Evolutionary conservation across 1,284 basidiomycete genomes (phyloP).

Genomic region (Neonothopanus nambi): DNA sequence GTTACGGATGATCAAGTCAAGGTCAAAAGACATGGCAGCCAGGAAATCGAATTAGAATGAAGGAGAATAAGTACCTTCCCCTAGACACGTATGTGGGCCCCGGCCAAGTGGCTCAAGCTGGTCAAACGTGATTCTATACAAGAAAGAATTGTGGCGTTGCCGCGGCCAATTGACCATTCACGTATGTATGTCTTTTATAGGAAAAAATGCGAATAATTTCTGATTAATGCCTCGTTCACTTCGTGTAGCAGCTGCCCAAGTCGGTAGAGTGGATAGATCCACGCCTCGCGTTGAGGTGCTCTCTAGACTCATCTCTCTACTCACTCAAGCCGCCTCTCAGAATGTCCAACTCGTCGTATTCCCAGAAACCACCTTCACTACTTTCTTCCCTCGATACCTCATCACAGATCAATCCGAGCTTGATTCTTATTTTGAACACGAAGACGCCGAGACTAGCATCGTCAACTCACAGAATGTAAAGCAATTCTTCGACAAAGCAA

Average conservation of each 20-base stretch:
- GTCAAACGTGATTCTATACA: background rate
- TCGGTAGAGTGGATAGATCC: conserved; percentile 14
- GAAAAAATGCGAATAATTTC: background rate
- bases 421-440: conserved; percentile 14
- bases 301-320: conserved; percentile 13
- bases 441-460: conserved; percentile 10
- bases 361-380: conserved; percentile 18
- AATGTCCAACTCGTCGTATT: conserved; percentile 16
- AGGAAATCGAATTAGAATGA: background rate
- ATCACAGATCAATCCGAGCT: conserved; percentile 14
- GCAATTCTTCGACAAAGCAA: conserved; percentile 14
- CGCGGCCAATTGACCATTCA: background rate
- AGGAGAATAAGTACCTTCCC: background rate
- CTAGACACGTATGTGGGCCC: background rate
- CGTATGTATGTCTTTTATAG: too few relatives aligned
- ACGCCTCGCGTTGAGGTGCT: conserved; percentile 10
- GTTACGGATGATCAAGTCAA: conserved; percentile 16
- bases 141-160: conserved; percentile 1
- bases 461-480: conserved; percentile 10
- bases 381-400: conserved; percentile 19
- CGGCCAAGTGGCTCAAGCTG: conserved; percentile 2
- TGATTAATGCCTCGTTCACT: conserved; percentile 7
- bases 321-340: conserved; percentile 11
- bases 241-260: conserved; percentile 13
- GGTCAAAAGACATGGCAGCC: background rate